Conservation (phyloP, 768 basidiomycete genomes). For the Tylopilus cervinicoccineus region DNA sequence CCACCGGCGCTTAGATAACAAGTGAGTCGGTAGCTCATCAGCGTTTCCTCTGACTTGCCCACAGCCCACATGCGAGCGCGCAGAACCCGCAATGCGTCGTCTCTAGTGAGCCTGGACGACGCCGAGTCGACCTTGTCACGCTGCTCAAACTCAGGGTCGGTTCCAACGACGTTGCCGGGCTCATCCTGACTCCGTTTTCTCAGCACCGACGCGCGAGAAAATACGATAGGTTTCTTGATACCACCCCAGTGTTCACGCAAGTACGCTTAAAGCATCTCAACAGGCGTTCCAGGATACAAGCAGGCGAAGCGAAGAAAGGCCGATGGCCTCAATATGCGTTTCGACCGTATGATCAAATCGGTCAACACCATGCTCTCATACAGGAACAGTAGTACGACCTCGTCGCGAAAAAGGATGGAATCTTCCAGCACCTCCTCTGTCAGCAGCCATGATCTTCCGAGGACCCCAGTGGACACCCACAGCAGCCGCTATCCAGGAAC, state of each 20-base stretch:
- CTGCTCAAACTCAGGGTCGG: conserved; percentile 10
- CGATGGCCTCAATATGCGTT: conserved; percentile 52
- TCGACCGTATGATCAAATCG: conserved; percentile 63
- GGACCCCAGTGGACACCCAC: conserved; percentile 41
- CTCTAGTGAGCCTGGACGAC: conserved; percentile 2
- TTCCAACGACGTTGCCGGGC: neutral
- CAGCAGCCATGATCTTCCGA: conserved; percentile 38
- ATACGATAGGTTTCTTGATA: conserved; percentile 13
- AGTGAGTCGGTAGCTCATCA: neutral
- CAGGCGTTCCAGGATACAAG: conserved; percentile 8
- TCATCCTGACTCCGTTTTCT: neutral
- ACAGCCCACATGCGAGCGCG: conserved; percentile 4
- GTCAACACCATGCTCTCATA: conserved; percentile 41
- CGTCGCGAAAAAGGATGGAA: conserved; percentile 28
- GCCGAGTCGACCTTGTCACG: conserved; percentile 12
- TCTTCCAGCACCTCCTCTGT: conserved; percentile 46
- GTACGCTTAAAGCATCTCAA: neutral
- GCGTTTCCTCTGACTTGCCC: neutral
- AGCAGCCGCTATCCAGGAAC: conserved; percentile 29
- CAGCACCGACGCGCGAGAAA: conserved; percentile 2
- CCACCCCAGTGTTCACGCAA: neutral
- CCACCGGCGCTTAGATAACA: conserved; percentile 13
- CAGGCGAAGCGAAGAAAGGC: conserved; percentile 46
- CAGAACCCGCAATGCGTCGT: neutral
- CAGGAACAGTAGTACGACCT: conserved; percentile 15